phyloP scores from a whole-genome alignment of 2,329 filamentous ascomycete species.

The Fusarium tjaetaba region DNA sequence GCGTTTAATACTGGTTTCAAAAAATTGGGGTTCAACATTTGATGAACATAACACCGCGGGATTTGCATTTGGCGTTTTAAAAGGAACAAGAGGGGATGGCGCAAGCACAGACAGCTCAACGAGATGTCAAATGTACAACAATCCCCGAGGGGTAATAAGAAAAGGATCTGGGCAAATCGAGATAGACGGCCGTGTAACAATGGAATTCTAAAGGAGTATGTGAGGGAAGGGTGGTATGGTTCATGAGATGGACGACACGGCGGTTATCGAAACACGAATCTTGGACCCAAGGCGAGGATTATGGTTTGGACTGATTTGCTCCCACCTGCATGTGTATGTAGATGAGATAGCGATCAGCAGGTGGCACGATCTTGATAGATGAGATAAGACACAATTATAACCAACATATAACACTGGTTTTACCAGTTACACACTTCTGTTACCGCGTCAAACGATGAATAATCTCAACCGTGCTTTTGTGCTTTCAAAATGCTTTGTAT shows the following conservation, averaged over 20 bases:
- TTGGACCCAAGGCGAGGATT: background rate
- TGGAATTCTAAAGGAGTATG: background rate
- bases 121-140: conserved; percentile 7
- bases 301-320: conserved; percentile 3
- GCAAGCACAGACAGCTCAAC: conserved; percentile 8
- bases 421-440: background rate
- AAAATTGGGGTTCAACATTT: conserved; percentile 4
- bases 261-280: conserved; percentile 23
- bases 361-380: conserved; percentile 19
- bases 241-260: conserved; percentile 26
- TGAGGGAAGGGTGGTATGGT: conserved; percentile 3
- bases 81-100: conserved; percentile 22
- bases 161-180: background rate
- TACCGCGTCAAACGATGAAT: background rate
- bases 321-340: background rate
- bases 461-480: background rate
- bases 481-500: background rate
- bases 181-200: conserved; percentile 16
- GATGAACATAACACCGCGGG: conserved; percentile 10
- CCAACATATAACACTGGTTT: background rate
- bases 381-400: conserved; percentile 23
- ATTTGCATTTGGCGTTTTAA: conserved; percentile 36
- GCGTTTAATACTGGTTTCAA: conserved; percentile 30
- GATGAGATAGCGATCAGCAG: background rate
- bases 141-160: conserved; percentile 27